Evolutionary conservation across 495 filamentous ascomycete species (phyloP).

Genomic region (Chaetomium cochliodes): DNA sequence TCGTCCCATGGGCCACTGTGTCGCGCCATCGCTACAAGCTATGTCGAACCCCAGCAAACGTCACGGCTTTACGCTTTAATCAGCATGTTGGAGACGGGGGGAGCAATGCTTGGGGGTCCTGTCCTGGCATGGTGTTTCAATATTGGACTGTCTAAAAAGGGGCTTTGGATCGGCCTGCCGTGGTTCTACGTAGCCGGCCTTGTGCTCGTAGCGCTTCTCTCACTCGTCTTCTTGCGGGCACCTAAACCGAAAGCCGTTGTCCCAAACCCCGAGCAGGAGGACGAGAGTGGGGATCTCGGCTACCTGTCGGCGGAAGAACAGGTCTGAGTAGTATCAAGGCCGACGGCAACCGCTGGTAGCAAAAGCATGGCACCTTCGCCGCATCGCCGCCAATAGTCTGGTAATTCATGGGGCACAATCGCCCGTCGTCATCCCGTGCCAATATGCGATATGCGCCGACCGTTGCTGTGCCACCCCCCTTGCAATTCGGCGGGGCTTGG

Average conservation of each 20-base stretch:
- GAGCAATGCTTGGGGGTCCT: slow-evolving; percentile 53
- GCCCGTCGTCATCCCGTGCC: too few relatives aligned
- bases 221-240: slow-evolving; percentile 43
- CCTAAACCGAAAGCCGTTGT: slow-evolving; percentile 25
- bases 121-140: slow-evolving; percentile 56
- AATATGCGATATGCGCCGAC: neutral
- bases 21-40: slow-evolving; percentile 53
- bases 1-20: slow-evolving; percentile 44
- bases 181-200: slow-evolving; percentile 53
- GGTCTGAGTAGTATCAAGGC: neutral
- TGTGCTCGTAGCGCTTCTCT: slow-evolving; percentile 41
- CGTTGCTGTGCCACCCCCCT: neutral
- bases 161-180: slow-evolving; percentile 54
- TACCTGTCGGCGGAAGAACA: slow-evolving; percentile 14
- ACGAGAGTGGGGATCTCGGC: neutral
- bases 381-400: too few relatives aligned
- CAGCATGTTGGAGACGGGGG: slow-evolving; percentile 55
- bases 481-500: neutral
- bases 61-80: slow-evolving; percentile 58
- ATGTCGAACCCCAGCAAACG: slow-evolving; percentile 54
- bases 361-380: too few relatives aligned
- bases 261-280: slow-evolving; percentile 3
- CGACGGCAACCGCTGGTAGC: too few relatives aligned
- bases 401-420: too few relatives aligned
- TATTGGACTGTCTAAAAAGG: slow-evolving; percentile 48